Evolutionary conservation across 2,329 filamentous ascomycete species (phyloP).

Genomic region (Monilinia fructicola): DNA sequence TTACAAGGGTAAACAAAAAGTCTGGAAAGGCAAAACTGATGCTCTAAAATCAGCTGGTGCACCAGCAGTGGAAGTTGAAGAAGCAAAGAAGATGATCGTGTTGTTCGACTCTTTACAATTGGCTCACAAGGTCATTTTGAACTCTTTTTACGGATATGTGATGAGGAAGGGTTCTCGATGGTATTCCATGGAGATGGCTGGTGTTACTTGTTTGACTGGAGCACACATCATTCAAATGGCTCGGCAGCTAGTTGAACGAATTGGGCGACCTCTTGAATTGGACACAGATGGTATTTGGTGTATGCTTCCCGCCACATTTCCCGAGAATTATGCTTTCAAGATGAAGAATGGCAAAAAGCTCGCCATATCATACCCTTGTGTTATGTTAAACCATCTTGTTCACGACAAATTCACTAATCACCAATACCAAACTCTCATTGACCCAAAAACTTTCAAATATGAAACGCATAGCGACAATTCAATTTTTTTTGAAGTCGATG

Average conservation of each 20-base stretch:
- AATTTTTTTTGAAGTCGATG: conserved; percentile 99
- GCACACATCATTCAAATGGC: conserved; percentile 97
- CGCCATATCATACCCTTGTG: conserved; percentile 94
- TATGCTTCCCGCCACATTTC: conserved; percentile 93
- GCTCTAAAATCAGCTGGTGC: conserved; percentile 81
- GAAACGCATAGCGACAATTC: conserved; percentile 98
- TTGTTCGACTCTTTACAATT: conserved; percentile 94
- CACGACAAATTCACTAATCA: conserved; percentile 95
- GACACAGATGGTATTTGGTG: conserved; percentile 99
- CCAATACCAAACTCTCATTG: conserved; percentile 88
- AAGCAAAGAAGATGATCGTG: conserved; percentile 98
- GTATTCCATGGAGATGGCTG: conserved; percentile 99
- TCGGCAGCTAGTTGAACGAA: conserved; percentile 85
- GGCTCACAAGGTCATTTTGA: conserved; percentile 97
- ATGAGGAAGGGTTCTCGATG: conserved; percentile 98
- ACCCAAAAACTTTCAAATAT: conserved; percentile 79
- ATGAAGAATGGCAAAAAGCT: conserved; percentile 95
- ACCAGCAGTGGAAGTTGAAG: conserved; percentile 72
- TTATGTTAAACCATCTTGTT: conserved; percentile 98
- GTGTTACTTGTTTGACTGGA: conserved; percentile 94
- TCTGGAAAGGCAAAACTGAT: conserved; percentile 97
- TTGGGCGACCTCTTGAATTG: conserved; percentile 87
- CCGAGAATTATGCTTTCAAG: conserved; percentile 93
- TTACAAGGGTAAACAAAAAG: conserved; percentile 97
- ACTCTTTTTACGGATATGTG: conserved; percentile 98